These are phyloP conservation scores for Neonectria faginata DNA, from an alignment of 2,329 filamentous ascomycete species.

Conservation along the genomic window DNA sequence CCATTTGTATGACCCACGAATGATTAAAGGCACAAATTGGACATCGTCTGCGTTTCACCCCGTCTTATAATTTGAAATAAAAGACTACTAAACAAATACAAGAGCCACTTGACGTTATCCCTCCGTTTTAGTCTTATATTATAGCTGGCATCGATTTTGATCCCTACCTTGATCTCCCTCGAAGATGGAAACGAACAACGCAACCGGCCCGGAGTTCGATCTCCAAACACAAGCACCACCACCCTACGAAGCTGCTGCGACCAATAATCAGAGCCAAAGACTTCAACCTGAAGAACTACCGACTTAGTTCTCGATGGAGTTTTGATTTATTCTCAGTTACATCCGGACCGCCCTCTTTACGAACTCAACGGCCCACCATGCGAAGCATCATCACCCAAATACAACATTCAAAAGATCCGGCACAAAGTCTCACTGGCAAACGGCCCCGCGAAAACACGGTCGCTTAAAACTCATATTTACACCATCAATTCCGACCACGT, in stretches of 20 bases:
- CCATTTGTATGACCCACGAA: background rate
- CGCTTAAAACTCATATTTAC: constrained; percentile 47
- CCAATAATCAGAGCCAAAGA: background rate
- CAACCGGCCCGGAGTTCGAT: background rate
- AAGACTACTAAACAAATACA: background rate
- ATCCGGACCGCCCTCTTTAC: constrained; percentile 39
- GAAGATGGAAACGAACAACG: background rate
- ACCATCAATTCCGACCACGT: constrained; percentile 39
- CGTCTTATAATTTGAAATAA: background rate
- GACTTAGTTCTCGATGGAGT: constrained; percentile 39
- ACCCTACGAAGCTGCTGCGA: background rate
- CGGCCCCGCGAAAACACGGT: constrained; percentile 32
- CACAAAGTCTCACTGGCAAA: constrained; percentile 36
- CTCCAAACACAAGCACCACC: background rate
- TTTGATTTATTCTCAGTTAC: constrained; percentile 36
- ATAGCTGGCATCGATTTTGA: too few species aligned
- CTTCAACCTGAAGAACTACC: constrained; percentile 27
- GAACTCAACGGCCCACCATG: constrained; percentile 41
- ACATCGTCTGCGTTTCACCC: background rate
- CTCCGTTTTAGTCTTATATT: too few species aligned
- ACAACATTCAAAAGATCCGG: constrained; percentile 45
- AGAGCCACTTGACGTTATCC: background rate
- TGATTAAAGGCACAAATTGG: background rate
- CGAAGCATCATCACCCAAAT: constrained; percentile 32
- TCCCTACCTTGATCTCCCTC: background rate